phyloP scores from a whole-genome alignment of 352 stramenopile genomes.

The Phytophthora ramorum region DNA sequence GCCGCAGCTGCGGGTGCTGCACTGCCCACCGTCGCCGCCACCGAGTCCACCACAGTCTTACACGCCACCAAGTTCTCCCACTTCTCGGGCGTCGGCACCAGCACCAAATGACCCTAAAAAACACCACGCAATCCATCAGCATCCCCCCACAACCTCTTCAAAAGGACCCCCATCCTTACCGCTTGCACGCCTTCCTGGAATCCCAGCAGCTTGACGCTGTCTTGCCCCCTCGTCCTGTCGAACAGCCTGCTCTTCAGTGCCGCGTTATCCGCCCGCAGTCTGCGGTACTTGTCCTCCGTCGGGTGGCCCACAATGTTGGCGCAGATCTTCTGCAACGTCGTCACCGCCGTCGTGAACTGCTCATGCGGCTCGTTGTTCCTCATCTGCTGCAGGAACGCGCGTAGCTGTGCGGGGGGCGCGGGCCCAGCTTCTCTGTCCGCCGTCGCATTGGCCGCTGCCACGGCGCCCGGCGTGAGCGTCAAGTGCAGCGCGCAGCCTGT shows the following conservation, averaged over 20 bases:
- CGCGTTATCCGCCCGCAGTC: constrained; percentile 73
- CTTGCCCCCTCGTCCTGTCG: constrained; percentile 58
- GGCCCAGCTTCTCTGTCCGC: constrained; percentile 4
- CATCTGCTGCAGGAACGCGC: constrained; percentile 68
- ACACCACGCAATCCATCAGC: constrained; percentile 5
- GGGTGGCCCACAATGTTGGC: constrained; percentile 80
- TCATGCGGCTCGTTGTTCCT: constrained; percentile 39
- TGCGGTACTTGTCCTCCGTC: constrained; percentile 82
- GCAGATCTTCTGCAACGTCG: constrained; percentile 85
- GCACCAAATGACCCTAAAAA: constrained; percentile 61
- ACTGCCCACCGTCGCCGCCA: constrained; percentile 17
- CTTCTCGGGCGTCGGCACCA: constrained; percentile 73
- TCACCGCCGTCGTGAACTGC: constrained; percentile 54
- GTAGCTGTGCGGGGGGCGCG: constrained; percentile 41
- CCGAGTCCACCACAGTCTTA: constrained; percentile 76
- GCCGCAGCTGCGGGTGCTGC: neutral
- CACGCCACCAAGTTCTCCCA: constrained; percentile 77
- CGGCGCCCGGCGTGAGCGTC: constrained; percentile 52
- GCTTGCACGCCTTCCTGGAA: constrained; percentile 77
- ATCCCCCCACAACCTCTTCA: neutral
- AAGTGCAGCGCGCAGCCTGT: constrained; percentile 77
- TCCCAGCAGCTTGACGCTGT: constrained; percentile 69
- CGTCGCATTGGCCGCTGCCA: constrained; percentile 26
- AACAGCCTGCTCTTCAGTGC: constrained; percentile 72
- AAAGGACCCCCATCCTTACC: constrained; percentile 30